Conservation (phyloP, 2,329 filamentous ascomycete genomes). For the Teratosphaeria viscida region DNA sequence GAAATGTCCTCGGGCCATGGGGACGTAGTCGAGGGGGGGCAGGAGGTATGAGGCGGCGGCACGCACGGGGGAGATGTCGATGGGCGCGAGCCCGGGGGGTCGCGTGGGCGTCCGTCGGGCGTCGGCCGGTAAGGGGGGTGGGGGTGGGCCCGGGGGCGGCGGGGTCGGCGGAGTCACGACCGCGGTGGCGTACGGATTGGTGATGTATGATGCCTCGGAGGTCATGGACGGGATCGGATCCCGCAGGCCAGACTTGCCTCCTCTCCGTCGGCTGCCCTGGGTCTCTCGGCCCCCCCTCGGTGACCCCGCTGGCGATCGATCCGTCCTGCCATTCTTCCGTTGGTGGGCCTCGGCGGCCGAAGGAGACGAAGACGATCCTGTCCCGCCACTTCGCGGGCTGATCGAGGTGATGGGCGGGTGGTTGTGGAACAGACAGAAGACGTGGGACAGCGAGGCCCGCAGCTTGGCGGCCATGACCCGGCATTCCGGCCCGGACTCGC, state of each 20-base stretch:
- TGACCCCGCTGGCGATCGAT: slow-evolving; percentile 11
- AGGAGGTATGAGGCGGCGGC: slow-evolving; percentile 62
- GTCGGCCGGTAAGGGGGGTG: slow-evolving; percentile 16
- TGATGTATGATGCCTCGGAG: slow-evolving; percentile 41
- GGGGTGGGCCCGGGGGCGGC: slow-evolving; percentile 26
- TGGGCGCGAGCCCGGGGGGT: slow-evolving; percentile 31
- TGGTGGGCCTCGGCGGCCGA: slow-evolving; percentile 15
- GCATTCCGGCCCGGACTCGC: slow-evolving; percentile 63
- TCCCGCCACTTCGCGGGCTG: slow-evolving; percentile 26
- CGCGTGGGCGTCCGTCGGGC: slow-evolving; percentile 25
- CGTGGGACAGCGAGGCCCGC: slow-evolving; percentile 87
- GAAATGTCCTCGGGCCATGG: slow-evolving; percentile 72
- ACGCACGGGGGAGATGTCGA: slow-evolving; percentile 23
- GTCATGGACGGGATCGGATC: slow-evolving; percentile 39
- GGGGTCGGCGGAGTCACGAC: slow-evolving; percentile 34
- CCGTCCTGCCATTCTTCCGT: slow-evolving; percentile 7
- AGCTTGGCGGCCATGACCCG: slow-evolving; percentile 87
- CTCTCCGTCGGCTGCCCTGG: slow-evolving; percentile 9
- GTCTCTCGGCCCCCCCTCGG: slow-evolving; percentile 14
- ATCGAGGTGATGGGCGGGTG: slow-evolving; percentile 60
- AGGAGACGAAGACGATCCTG: slow-evolving; percentile 16
- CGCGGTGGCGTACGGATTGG: slow-evolving; percentile 38
- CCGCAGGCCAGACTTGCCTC: slow-evolving; percentile 29
- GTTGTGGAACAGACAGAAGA: slow-evolving; percentile 94
- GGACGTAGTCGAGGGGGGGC: slow-evolving; percentile 69